Conservation (phyloP, 1,139 yeast species). For the Maudiozyma humilis region DNA sequence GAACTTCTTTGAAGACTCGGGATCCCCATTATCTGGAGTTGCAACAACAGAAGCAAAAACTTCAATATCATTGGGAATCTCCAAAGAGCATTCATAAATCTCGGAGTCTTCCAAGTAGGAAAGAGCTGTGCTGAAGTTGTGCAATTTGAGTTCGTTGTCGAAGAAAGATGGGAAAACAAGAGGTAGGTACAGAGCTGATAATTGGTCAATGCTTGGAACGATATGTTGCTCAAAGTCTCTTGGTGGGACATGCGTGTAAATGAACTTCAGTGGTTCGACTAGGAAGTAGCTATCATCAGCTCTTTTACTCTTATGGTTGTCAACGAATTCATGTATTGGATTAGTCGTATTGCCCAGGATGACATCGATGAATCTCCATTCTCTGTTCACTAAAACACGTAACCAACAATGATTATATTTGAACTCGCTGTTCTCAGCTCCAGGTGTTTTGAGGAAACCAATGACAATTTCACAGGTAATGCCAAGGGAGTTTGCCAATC, state of each 20-base stretch:
- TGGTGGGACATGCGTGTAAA: conserved; percentile 82
- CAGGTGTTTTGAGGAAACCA: conserved; percentile 80
- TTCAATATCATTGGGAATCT: conserved; percentile 63
- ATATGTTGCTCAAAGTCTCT: conserved; percentile 75
- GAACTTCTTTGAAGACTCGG: conserved; percentile 11
- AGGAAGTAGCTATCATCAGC: conserved; percentile 60
- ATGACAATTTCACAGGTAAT: conserved; percentile 67
- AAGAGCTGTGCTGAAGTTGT: conserved; percentile 69
- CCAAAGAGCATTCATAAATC: conserved; percentile 66
- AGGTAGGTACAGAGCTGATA: conserved; percentile 73
- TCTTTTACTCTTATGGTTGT: conserved; percentile 27
- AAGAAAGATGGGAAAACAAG: conserved; percentile 77
- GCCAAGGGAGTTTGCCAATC: conserved; percentile 61
- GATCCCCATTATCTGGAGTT: conserved; percentile 13
- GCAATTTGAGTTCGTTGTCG: conserved; percentile 47
- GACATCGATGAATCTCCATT: conserved; percentile 73
- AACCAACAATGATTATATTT: conserved; percentile 85
- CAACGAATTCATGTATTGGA: conserved; percentile 37
- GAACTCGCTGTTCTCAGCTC: conserved; percentile 40
- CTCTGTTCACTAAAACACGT: conserved; percentile 63
- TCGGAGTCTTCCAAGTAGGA: conserved; percentile 68
- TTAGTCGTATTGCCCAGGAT: conserved; percentile 51
- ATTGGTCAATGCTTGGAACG: conserved; percentile 72
- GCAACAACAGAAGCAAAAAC: conserved; percentile 37
- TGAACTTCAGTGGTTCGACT: conserved; percentile 61